A percentile compares a stretch with the other conserved stretches of the same genome.
Evolutionary conservation across 2,329 filamentous ascomycete species (phyloP).

Genomic region (Fusarium pseudocircinatum): DNA sequence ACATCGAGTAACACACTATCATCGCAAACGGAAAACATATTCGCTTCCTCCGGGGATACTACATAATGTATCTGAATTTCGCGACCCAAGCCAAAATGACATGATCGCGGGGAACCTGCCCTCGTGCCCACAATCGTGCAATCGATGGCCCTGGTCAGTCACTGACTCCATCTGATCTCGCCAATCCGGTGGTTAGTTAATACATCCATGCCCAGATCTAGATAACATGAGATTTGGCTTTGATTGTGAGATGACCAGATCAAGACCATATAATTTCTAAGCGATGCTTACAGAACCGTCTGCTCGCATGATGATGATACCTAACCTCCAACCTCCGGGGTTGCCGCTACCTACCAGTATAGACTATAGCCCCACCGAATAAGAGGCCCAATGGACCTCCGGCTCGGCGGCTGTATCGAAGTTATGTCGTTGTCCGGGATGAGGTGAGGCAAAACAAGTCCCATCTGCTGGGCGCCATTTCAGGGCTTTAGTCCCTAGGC

Average conservation of each 20-base stretch:
- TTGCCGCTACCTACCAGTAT: conserved; percentile 15
- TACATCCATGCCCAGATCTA: conserved; percentile 4
- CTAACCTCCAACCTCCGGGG: conserved; percentile 11
- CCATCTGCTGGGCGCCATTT: conserved; percentile 38
- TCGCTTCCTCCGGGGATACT: not conserved
- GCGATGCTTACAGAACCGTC: not conserved
- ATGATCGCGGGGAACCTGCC: conserved; percentile 40
- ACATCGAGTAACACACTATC: not conserved
- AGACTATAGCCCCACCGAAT: conserved; percentile 5
- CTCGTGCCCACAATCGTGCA: conserved; percentile 30
- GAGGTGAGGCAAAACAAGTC: conserved; percentile 41
- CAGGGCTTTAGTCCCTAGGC: conserved; percentile 34
- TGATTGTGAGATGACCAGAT: conserved; percentile 22
- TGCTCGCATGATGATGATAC: not conserved
- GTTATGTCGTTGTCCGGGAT: conserved; percentile 31
- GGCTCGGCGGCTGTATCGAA: conserved; percentile 41
- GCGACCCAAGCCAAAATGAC: conserved; percentile 38
- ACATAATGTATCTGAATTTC: no score
- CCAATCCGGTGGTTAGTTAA: not conserved
- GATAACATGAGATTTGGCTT: conserved; percentile 13
- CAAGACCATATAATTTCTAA: conserved; percentile 19
- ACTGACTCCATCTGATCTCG: not conserved
- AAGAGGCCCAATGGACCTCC: conserved; percentile 24
- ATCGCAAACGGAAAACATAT: not conserved
- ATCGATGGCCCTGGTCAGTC: not conserved